Conservation (phyloP, 192 early-diverging fungal species). For the Coemansia sp. region DNA sequence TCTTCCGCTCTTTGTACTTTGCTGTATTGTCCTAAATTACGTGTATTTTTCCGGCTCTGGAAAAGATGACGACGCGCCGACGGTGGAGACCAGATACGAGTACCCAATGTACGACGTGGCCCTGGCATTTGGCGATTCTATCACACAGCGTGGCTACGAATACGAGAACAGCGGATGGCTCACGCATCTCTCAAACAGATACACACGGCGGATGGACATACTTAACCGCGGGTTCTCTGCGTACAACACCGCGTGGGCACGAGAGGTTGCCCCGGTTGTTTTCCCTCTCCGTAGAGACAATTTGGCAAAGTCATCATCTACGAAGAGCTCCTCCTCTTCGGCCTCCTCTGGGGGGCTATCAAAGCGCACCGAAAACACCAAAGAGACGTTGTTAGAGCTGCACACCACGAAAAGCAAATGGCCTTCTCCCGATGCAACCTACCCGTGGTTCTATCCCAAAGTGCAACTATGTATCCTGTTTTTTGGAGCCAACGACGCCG, state of each 20-base stretch:
- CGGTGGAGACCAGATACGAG: not conserved
- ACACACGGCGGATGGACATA: constrained; percentile 70
- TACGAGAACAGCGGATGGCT: constrained; percentile 53
- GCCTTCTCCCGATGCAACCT: constrained; percentile 5
- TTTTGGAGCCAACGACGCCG: constrained; percentile 83
- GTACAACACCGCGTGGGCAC: constrained; percentile 66
- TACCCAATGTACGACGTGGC: constrained; percentile 31
- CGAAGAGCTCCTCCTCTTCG: too few species aligned
- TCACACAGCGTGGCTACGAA: constrained; percentile 36
- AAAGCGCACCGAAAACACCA: not conserved
- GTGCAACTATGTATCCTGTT: constrained; percentile 58
- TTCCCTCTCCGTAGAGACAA: constrained; percentile 35
- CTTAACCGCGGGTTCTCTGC: constrained; percentile 81
- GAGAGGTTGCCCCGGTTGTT: constrained; percentile 56
- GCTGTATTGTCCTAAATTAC: not conserved
- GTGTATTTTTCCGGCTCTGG: not conserved
- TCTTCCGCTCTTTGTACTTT: not conserved
- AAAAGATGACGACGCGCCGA: too few species aligned
- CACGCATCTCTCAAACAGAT: constrained; percentile 54
- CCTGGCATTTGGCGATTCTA: constrained; percentile 46
- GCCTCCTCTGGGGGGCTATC: not conserved
- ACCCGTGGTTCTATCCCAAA: not conserved
- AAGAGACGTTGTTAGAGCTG: not conserved
- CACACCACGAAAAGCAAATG: not conserved
- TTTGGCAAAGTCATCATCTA: not conserved